These are phyloP conservation scores for Davidsoniella eucalypti DNA, from an alignment of 2,329 filamentous ascomycete species.

Conservation along the genomic window DNA sequence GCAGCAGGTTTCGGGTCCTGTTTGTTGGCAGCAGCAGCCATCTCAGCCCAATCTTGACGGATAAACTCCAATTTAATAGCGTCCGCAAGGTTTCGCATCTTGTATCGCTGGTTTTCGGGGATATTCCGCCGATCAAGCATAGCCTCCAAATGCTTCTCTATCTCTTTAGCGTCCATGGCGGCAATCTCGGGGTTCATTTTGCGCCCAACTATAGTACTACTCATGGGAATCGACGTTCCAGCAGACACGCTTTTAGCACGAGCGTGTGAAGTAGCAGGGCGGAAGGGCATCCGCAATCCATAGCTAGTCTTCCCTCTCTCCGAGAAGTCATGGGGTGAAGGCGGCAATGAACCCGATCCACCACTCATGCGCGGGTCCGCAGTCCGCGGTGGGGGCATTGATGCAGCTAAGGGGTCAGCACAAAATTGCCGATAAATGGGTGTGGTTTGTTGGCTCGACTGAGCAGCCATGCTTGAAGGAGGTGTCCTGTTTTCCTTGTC, in stretches of 20 bases:
- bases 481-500: conserved; percentile 13
- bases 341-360: conserved; percentile 1
- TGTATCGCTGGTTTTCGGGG: conserved; percentile 80
- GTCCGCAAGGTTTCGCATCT: conserved; percentile 78
- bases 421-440: conserved; percentile 11
- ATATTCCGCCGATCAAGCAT: conserved; percentile 78
- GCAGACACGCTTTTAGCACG: conserved; percentile 19
- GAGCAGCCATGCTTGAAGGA: conserved; percentile 4
- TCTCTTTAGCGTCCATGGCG: conserved; percentile 30
- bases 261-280: conserved; percentile 21
- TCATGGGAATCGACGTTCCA: conserved; percentile 1
- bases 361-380: conserved; percentile 2
- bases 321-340: not conserved
- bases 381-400: not conserved
- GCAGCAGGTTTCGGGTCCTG: conserved; percentile 1
- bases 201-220: not conserved
- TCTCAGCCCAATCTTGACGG: conserved; percentile 67
- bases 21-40: conserved; percentile 26
- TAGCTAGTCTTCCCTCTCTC: conserved; percentile 7
- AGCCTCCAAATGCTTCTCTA: conserved; percentile 41
- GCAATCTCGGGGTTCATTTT: too few relatives aligned
- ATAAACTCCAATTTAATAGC: conserved; percentile 95
- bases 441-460: not conserved
- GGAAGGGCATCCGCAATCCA: conserved; percentile 3
- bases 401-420: not conserved